Percentiles rank a stretch among this genome's conserved stretches.
Conservation (phyloP, 108 stramenopile genomes). For the Nitzschia sp. region DNA sequence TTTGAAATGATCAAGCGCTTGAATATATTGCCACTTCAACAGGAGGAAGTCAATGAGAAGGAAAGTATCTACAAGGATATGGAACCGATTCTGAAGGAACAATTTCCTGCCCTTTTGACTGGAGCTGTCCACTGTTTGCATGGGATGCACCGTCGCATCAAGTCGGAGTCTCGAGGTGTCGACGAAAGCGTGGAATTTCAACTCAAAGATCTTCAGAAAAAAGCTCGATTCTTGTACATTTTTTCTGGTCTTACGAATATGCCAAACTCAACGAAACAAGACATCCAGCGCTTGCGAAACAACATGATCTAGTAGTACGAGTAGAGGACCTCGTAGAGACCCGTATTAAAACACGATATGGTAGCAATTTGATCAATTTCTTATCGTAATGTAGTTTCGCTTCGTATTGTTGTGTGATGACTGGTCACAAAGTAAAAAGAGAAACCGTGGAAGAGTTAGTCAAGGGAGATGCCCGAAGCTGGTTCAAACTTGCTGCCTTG, state of each 20-base stretch:
- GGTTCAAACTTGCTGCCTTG: constrained; percentile 85
- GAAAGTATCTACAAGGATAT: constrained; percentile 34
- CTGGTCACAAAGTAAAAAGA: no score
- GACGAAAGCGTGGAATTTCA: constrained; percentile 20
- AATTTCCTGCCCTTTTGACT: constrained; percentile 33
- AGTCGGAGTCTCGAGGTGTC: constrained; percentile 30
- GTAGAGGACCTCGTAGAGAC: background rate
- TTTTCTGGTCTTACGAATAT: constrained; percentile 63
- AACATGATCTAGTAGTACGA: constrained; percentile 37
- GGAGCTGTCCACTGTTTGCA: constrained; percentile 45
- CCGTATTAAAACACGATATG: no score
- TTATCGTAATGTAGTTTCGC: no score
- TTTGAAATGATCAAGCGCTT: constrained; percentile 33
- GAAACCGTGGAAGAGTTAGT: no score
- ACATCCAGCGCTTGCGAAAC: constrained; percentile 32
- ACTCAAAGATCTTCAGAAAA: constrained; percentile 49
- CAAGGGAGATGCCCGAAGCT: constrained; percentile 46
- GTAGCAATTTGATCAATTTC: no score
- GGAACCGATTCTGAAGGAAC: constrained; percentile 36
- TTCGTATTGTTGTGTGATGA: no score
- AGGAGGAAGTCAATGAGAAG: constrained; percentile 38
- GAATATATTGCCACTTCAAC: constrained; percentile 39
- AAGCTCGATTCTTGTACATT: constrained; percentile 67
- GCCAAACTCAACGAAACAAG: constrained; percentile 20
- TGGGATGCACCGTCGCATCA: constrained; percentile 34